These are phyloP conservation scores for Rhododendron ovatum DNA, from an alignment of 148 eudicot species.

Conservation along the genomic window DNA sequence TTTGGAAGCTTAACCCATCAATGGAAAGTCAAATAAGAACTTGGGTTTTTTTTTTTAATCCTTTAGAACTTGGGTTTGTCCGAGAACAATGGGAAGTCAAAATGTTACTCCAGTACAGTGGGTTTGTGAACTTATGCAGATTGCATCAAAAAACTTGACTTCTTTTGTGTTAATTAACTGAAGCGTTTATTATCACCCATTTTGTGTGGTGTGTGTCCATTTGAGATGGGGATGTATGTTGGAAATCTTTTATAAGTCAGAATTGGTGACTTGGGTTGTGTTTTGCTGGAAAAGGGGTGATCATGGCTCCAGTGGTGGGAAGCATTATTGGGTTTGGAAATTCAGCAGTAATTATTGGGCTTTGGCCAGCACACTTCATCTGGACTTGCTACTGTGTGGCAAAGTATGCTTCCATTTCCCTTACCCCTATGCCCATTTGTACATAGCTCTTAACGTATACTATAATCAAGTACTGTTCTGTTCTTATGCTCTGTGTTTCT, in stretches of 20 bases:
- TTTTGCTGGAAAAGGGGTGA: slow-evolving; percentile 33
- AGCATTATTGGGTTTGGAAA: slow-evolving; percentile 61
- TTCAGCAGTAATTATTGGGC: slow-evolving; percentile 72
- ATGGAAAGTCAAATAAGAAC: neutral
- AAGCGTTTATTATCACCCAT: neutral
- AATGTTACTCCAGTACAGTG: neutral
- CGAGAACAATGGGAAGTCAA: neutral
- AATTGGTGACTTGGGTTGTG: neutral
- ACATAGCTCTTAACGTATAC: no score
- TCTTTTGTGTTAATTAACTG: neutral
- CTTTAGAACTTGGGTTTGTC: neutral
- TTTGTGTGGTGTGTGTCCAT: neutral
- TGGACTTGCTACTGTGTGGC: slow-evolving; percentile 85
- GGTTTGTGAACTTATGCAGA: neutral
- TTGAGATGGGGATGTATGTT: neutral
- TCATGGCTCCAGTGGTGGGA: slow-evolving; percentile 51
- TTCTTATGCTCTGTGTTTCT: neutral
- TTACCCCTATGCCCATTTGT: no score
- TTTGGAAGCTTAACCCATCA: neutral
- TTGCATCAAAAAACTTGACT: neutral
- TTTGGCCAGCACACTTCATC: slow-evolving; percentile 83
- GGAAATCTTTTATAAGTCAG: neutral
- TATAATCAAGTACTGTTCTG: neutral
- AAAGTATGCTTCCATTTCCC: slow-evolving; percentile 36
- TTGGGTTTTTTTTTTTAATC: no score